phyloP scores from a whole-genome alignment of 768 basidiomycete genomes.

The Boletellus emodensis region DNA sequence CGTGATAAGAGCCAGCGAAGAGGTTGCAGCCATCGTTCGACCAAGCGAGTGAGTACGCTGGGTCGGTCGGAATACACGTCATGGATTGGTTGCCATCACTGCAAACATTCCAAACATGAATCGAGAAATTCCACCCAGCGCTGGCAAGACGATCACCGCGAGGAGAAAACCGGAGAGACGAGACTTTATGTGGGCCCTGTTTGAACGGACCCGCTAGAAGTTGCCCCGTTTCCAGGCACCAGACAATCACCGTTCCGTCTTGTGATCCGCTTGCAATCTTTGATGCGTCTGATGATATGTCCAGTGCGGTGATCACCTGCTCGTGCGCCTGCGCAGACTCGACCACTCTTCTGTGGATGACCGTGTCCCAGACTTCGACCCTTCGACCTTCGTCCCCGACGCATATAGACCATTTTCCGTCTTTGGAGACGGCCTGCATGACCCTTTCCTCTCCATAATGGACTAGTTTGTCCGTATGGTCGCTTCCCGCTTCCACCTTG shows the following conservation, averaged over 20 bases:
- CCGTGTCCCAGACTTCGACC: slow-evolving; percentile 9
- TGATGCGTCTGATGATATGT: slow-evolving; percentile 15
- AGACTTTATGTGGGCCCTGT: slow-evolving; percentile 1
- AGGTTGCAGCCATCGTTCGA: slow-evolving; percentile 14
- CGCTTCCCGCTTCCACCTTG: not conserved
- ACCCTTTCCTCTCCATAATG: not conserved
- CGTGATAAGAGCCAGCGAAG: slow-evolving; percentile 14
- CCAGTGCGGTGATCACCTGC: slow-evolving; percentile 16
- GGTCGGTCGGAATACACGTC: slow-evolving; percentile 1
- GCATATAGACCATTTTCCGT: slow-evolving; percentile 16
- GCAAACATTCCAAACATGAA: slow-evolving; percentile 9
- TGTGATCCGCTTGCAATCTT: slow-evolving; percentile 22
- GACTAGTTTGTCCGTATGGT: not conserved
- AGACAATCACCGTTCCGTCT: slow-evolving; percentile 19
- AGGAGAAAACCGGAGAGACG: slow-evolving; percentile 22
- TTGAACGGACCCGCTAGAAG: slow-evolving; percentile 17
- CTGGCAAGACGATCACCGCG: slow-evolving; percentile 17
- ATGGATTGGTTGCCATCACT: not conserved
- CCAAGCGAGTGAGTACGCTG: slow-evolving; percentile 16
- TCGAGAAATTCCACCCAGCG: not conserved
- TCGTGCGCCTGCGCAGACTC: slow-evolving; percentile 11
- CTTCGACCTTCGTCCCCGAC: not conserved
- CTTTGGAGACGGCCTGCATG: slow-evolving; percentile 8
- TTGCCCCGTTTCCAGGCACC: slow-evolving; percentile 16
- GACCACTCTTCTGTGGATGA: slow-evolving; percentile 2